phyloP scores from a whole-genome alignment of 345 rosid genomes.

The Stellera chamaejasme region DNA sequence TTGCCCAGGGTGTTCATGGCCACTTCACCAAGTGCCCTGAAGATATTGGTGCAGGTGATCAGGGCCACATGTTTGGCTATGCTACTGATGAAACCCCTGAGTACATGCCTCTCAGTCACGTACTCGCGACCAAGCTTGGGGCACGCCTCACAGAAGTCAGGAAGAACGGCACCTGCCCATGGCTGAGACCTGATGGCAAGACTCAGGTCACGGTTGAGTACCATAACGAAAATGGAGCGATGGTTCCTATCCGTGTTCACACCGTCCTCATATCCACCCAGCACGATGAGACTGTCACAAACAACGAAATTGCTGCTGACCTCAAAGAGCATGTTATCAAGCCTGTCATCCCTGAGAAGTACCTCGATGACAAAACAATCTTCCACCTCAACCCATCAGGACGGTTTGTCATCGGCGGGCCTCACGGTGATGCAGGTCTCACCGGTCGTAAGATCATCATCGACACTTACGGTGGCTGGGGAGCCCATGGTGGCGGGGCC shows the following conservation, averaged over 20 bases:
- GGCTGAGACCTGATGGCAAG: constrained; percentile 80
- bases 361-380: constrained; percentile 83
- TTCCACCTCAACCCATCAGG: constrained; percentile 87
- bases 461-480: constrained; percentile 73
- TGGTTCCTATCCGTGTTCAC: constrained; percentile 76
- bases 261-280: constrained; percentile 72
- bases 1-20: constrained; percentile 74
- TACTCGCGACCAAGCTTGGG: constrained; percentile 72
- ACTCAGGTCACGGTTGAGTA: constrained; percentile 81
- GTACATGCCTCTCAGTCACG: constrained; percentile 67
- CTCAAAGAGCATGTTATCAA: constrained; percentile 79
- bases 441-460: constrained; percentile 77
- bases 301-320: constrained; percentile 70
- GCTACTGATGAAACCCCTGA: constrained; percentile 75
- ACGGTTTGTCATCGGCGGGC: constrained; percentile 72
- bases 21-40: constrained; percentile 73
- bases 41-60: constrained; percentile 77
- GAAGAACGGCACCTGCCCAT: constrained; percentile 61
- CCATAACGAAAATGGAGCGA: constrained; percentile 61
- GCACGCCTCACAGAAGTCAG: constrained; percentile 72
- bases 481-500: constrained; percentile 81
- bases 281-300: constrained; percentile 72
- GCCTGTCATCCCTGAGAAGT: constrained; percentile 65
- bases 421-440: constrained; percentile 72
- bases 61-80: constrained; percentile 77